A percentile compares a stretch with the other conserved stretches of the same genome.
Evolutionary conservation across 352 stramenopile species (phyloP).

Genomic region (Phytophthora colocasiae): DNA sequence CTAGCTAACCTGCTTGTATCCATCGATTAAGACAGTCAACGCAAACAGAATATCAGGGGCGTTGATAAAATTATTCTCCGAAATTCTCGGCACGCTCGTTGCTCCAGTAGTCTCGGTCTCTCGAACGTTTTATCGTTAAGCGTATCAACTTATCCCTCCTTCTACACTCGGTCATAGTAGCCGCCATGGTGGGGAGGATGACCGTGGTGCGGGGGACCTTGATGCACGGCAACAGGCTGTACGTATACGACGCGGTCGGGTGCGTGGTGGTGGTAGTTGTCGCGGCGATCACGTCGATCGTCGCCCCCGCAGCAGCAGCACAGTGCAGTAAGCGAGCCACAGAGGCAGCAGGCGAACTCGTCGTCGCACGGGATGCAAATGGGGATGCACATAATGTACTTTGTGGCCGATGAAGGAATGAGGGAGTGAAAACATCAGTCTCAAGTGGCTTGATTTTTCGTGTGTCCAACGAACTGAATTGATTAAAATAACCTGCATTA

Average conservation of each 20-base stretch:
- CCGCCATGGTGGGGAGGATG: slow-evolving; percentile 16
- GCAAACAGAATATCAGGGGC: too few relatives aligned
- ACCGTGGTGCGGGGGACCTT: slow-evolving; percentile 23
- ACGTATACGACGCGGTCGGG: slow-evolving; percentile 24
- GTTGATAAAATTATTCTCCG: too few relatives aligned
- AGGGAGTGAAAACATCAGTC: neutral
- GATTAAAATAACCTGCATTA: slow-evolving; percentile 10
- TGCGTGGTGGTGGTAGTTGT: slow-evolving; percentile 14
- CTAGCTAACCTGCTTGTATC: too few relatives aligned
- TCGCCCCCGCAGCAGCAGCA: slow-evolving; percentile 38
- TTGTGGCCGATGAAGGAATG: slow-evolving; percentile 20
- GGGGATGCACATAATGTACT: slow-evolving; percentile 27
- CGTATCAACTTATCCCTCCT: neutral
- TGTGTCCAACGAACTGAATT: slow-evolving; percentile 24
- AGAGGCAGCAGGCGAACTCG: slow-evolving; percentile 42
- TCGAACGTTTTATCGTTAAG: neutral
- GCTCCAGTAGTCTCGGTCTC: neutral
- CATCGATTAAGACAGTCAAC: too few relatives aligned
- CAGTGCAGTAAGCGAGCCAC: slow-evolving; percentile 33
- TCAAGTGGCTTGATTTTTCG: slow-evolving; percentile 18
- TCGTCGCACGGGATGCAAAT: slow-evolving; percentile 41
- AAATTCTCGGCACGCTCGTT: too few relatives aligned
- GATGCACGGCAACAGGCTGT: slow-evolving; percentile 44
- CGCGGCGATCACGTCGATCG: slow-evolving; percentile 22
- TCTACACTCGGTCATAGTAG: slow-evolving; percentile 40